Conservation (phyloP, 139 green algal genomes). For the Haematococcus lacustris region DNA sequence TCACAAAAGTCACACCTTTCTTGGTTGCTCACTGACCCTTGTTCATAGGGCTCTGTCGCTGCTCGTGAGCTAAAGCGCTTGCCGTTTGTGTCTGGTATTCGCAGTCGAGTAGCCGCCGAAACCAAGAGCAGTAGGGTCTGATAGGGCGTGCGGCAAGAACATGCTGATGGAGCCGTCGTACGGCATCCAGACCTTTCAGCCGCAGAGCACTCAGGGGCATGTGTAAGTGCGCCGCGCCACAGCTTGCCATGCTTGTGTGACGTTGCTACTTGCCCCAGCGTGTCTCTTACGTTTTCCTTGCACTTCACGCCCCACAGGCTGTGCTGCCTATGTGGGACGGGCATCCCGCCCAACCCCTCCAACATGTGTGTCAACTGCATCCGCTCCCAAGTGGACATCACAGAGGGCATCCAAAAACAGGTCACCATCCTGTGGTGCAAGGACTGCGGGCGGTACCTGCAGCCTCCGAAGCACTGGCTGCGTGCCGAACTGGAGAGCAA, state of each 20-base stretch:
- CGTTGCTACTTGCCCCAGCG: background rate
- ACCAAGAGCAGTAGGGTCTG: no score
- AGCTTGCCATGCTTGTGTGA: background rate
- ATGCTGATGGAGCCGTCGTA: no score
- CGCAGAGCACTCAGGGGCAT: constrained; percentile 58
- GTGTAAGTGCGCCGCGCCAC: constrained; percentile 53
- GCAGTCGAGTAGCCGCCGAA: no score
- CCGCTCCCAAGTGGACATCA: constrained; percentile 93
- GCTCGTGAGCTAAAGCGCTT: no score
- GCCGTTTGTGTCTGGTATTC: no score
- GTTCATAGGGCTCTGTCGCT: no score
- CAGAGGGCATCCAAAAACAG: constrained; percentile 88
- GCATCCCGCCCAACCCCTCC: constrained; percentile 85
- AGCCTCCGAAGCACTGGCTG: constrained; percentile 94
- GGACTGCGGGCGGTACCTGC: constrained; percentile 87
- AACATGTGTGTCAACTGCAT: constrained; percentile 99
- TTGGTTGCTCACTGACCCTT: no score
- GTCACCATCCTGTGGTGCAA: constrained; percentile 87
- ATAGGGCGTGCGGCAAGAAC: no score
- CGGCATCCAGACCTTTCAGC: constrained; percentile 37
- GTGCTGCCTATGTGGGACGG: constrained; percentile 92
- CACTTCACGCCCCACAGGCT: constrained; percentile 7
- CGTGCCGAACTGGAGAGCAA: constrained; percentile 85
- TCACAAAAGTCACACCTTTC: no score
- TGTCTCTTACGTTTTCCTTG: no score